Evolutionary conservation across 257 asterid species (phyloP).

Genomic region (Jacaranda mimosifolia): DNA sequence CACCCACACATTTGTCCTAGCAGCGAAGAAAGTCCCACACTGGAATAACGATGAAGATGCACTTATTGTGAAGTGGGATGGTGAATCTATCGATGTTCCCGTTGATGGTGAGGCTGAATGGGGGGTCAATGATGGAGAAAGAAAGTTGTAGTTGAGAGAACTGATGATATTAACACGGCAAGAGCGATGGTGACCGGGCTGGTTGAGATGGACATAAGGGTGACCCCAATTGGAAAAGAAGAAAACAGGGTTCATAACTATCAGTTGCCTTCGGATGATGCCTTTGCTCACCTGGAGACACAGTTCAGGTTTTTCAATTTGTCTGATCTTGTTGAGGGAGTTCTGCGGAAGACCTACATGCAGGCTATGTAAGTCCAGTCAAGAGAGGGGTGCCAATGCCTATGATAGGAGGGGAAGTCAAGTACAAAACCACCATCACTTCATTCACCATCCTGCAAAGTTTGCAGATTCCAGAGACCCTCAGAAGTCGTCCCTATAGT

Average conservation of each 20-base stretch:
- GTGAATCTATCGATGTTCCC: slow-evolving; percentile 46
- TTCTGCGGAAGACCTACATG: slow-evolving; percentile 70
- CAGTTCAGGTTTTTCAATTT: slow-evolving; percentile 66
- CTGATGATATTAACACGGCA: slow-evolving; percentile 64
- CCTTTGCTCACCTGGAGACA: slow-evolving; percentile 68
- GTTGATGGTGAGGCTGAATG: slow-evolving; percentile 64
- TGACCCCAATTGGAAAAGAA: slow-evolving; percentile 57
- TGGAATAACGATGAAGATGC: slow-evolving; percentile 62
- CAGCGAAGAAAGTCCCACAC: slow-evolving; percentile 57
- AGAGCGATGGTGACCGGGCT: slow-evolving; percentile 47
- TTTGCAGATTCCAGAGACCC: slow-evolving; percentile 63
- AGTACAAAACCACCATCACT: slow-evolving; percentile 67
- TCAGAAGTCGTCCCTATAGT: slow-evolving; percentile 38
- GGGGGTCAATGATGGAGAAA: slow-evolving; percentile 42
- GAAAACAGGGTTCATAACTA: slow-evolving; percentile 69
- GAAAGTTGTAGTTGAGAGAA: slow-evolving; percentile 63
- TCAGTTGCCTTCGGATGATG: slow-evolving; percentile 59
- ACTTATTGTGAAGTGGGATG: slow-evolving; percentile 60
- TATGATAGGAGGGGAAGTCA: slow-evolving; percentile 76
- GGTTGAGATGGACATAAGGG: slow-evolving; percentile 59
- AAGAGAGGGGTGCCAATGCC: slow-evolving; percentile 79
- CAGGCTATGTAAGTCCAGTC: slow-evolving; percentile 62
- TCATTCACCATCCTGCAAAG: slow-evolving; percentile 57
- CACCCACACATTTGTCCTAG: slow-evolving; percentile 57
- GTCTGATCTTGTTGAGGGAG: slow-evolving; percentile 59